phyloP scores from a whole-genome alignment of 1,284 basidiomycete genomes.

The Austroboletus novae-zelandiae region DNA sequence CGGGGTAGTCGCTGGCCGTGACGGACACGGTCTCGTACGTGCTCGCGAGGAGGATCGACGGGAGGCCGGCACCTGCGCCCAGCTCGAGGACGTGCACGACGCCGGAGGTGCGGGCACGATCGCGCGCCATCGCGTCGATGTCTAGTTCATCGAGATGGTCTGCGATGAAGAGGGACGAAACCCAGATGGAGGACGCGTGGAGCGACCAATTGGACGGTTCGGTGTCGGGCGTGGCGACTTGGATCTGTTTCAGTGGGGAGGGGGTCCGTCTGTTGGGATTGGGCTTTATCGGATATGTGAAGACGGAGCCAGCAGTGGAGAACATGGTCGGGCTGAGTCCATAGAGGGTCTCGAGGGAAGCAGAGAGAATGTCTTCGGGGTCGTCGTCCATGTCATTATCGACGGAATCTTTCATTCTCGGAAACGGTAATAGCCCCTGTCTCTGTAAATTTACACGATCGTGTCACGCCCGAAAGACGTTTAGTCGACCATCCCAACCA shows the following conservation, averaged over 20 bases:
- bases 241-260: constrained; percentile 17
- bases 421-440: no score
- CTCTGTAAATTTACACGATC: background rate
- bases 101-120: background rate
- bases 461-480: constrained; percentile 63
- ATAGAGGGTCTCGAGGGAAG: constrained; percentile 60
- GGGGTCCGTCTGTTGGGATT: background rate
- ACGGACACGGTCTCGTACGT: constrained; percentile 41
- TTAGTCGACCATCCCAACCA: constrained; percentile 86
- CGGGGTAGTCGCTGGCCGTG: constrained; percentile 68
- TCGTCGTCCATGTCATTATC: constrained; percentile 26
- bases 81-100: constrained; percentile 58
- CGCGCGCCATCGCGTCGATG: constrained; percentile 5
- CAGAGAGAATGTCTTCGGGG: constrained; percentile 63
- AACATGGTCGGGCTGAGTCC: constrained; percentile 58
- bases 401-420: background rate
- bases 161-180: constrained; percentile 60
- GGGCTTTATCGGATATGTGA: constrained; percentile 36
- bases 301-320: constrained; percentile 50
- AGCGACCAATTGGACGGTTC: constrained; percentile 65
- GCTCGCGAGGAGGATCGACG: constrained; percentile 62
- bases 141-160: constrained; percentile 48
- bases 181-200: constrained; percentile 75
- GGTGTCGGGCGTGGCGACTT: constrained; percentile 61
- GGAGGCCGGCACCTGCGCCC: constrained; percentile 70